Evolutionary conservation across 768 basidiomycete species (phyloP), one percentile per base, ranked within the genome.

Genomic region (Leccinum rimulosum): DNA sequence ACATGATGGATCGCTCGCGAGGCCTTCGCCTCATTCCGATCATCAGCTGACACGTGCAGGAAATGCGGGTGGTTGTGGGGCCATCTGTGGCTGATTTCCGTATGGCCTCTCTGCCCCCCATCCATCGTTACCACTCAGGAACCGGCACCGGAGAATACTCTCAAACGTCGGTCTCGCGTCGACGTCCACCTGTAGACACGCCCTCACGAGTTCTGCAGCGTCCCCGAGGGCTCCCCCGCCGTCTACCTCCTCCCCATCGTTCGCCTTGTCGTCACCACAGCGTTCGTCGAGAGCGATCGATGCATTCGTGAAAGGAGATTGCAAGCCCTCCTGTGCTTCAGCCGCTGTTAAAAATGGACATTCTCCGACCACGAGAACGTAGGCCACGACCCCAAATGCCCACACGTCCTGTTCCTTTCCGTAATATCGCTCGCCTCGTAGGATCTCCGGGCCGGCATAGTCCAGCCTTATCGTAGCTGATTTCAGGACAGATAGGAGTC

Each of bases 361-460:
- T 76, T 96, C 93, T 6, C 93, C 93, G 22, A 89, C 84, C 17
- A 98, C 82, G 61, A 99, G 84, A 57, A 99, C 96, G 72, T 95
- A 99, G 12, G 88, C 94, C 22, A 99, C 93, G 25, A 98, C 95
- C 14, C 96, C 96, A 60, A 96, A 91, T 0, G 96, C 96, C 95
- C 96, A 99, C 3, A 98, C 91, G 66, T 99, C 96, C 74, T 98
- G 95, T 70, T 96, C 94, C 69, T 95, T 95, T 36, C 96, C 97
- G 63, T 90, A 83, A 72, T 99, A 99, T 52, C 91, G 84, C 70
- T 97, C 94, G 3, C 96, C 96, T 17, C 93, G 87, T 31, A 99
- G 76, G 57, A 99, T 98, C 73, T 99, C 96, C 40, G 96, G 97
- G 9, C 91, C 93, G 15, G 96, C 96, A 70, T 98, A 98, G 73